Base-by-base conservation (phyloP, 768 basidiomycete species). In the Galerina marginata region DNA sequence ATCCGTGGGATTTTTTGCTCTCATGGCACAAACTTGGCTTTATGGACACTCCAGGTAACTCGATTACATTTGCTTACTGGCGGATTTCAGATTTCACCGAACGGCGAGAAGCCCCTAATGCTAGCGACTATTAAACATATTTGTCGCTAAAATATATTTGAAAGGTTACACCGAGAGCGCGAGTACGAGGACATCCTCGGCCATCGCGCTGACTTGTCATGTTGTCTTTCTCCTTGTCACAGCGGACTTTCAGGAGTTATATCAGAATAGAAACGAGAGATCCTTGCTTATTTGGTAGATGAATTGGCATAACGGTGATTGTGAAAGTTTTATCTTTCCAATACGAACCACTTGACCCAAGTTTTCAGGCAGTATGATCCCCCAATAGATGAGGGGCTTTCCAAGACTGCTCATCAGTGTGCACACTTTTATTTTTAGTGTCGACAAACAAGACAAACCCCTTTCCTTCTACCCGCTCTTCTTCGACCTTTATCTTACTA, bases 141-240 rank as follows among this genome's bases (percentile, higher is more conserved):
- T 39, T 6, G 20, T 44, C 43, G 36, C 20, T 46, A 52, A 26
- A 59, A 54, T 53, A 44, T 53, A 25, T 53, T 44, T 37, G 37
- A 54, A 25, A 54, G 44, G 51, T 59, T 59, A 54, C 58, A 59
- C 58, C 58, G 58, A 59, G 50, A 59, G 58, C 9, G 20, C 38
- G 39, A 44, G 53, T 33, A 52, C 25, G 25, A 43, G 58, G 10
- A 36, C 40, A 50, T 45, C 51, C 58, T 59, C 58, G 58, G 58
- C 51, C 39, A 53, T 48, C 52, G 38, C 37, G 53, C 26, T 54
- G 48, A 54, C 54, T 54, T 48, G 25, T 47, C 33, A 48, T 15
- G 25, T 46, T 40, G 40, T 53, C 25, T 36, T 42, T 6, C 57
- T 54, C 38, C 45, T 39, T 9, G 37, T 42, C 43, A 38, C 37